Evolutionary conservation across 192 early-diverging fungal genomes (phyloP), one percentile per base, ranked within the genome.

Genomic region (Chytriomyces confervae): DNA sequence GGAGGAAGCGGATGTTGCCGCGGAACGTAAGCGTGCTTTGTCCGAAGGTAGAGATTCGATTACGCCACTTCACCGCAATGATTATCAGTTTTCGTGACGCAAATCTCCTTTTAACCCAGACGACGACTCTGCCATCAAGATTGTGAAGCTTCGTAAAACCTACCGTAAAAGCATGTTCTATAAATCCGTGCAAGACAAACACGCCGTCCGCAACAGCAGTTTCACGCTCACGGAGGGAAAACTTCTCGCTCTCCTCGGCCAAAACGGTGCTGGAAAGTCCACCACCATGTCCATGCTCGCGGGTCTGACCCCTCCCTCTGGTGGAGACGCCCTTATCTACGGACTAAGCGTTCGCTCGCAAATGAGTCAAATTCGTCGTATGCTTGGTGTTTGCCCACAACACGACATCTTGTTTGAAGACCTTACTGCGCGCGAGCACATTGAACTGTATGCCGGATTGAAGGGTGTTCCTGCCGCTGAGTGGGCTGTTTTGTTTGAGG

Each of bases 321-420:
- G 75, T 5, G 93, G 93, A 43, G 90, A 93, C 79, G 92, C 92
- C 3, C 62, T 89, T 20, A 86, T 94, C 48, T 93, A 87, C 80
- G 89, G 89, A 6, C 70, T 84, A 45, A 85, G 78, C 3, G 84
- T 94, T 44, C 77, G 80, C 50, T 72, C 79, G 49, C 85, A 94
- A 48, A 90, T 92, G 87, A 80, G 86, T 23, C 68, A 80, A 50
- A 93, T 94, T 77, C 86, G 93, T 16, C 84, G 84, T 0, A 84
- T 92, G 70, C 90, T 94, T 89, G 93, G 93, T 29, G 86, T 94
- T 11, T 94, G 93, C 76, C 93, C 93, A 27, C 93, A 89, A 69
- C 87, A 93, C 74, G 92, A 94, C 71, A 91, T 94, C 69, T 75
- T 94, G 44, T 94, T 94, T 79, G 85, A 87, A 53, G 93, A 93